Evolutionary conservation across 495 filamentous ascomycete species (phyloP).

Genomic region (Lophiotrema nucula): DNA sequence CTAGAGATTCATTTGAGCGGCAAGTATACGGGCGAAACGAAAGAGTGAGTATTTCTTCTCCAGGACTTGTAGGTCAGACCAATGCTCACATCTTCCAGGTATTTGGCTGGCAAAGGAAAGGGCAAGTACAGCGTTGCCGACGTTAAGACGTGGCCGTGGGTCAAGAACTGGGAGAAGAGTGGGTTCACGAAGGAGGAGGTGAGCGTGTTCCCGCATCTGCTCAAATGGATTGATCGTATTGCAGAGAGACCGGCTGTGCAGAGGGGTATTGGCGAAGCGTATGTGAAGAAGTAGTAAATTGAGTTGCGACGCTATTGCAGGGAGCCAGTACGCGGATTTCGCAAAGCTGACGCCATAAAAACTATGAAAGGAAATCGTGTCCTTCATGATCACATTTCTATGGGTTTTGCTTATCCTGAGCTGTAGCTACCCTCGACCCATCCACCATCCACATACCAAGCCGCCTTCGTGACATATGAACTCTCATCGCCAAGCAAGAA

Average conservation of each 20-base stretch:
- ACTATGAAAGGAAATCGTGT: no score
- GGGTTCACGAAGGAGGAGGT: slow-evolving; percentile 51
- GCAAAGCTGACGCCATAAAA: no score
- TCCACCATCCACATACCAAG: slow-evolving; percentile 31
- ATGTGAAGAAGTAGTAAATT: no score
- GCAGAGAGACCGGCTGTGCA: slow-evolving; percentile 53
- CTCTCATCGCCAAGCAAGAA: slow-evolving; percentile 34
- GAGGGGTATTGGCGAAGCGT: slow-evolving; percentile 49
- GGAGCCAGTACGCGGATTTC: no score
- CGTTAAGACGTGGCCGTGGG: slow-evolving; percentile 57
- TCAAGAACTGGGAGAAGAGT: slow-evolving; percentile 46
- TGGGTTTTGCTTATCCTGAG: not conserved
- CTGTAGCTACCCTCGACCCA: slow-evolving; percentile 10
- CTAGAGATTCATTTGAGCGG: slow-evolving; percentile 53
- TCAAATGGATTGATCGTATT: slow-evolving; percentile 57
- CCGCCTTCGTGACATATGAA: slow-evolving; percentile 27
- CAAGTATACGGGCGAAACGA: slow-evolving; percentile 46
- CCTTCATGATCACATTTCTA: no score
- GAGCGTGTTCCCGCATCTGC: slow-evolving; percentile 50
- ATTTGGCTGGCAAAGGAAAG: slow-evolving; percentile 55
- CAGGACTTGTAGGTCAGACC: no score
- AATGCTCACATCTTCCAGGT: no score
- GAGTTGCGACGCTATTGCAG: no score
- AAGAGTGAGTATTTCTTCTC: no score
- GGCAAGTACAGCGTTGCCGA: slow-evolving; percentile 57